Percentiles rank a stretch among this genome's conserved stretches.
Conservation (phyloP, 805 yeast species). For the Wickerhamomyces chaumierensis region DNA sequence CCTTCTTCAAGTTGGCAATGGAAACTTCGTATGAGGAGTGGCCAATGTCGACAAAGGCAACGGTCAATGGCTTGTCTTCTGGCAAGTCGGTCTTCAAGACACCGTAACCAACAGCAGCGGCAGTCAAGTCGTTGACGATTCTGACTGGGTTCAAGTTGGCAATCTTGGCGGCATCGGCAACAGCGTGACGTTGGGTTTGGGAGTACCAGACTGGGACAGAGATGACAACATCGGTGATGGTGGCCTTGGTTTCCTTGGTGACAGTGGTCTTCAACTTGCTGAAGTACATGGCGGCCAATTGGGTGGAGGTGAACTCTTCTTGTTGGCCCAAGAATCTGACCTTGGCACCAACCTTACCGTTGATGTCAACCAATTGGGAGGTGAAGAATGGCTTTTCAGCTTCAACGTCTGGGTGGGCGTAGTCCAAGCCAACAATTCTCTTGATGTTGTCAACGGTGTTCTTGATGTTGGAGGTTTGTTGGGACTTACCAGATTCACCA, state of each 20-base stretch:
- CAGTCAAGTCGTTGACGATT: constrained; percentile 93
- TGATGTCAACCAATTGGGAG: constrained; percentile 57
- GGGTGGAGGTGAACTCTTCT: constrained; percentile 74
- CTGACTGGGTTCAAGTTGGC: constrained; percentile 98
- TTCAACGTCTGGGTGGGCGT: constrained; percentile 65
- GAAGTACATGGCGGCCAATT: constrained; percentile 90
- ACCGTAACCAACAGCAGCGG: constrained; percentile 99
- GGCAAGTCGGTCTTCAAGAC: constrained; percentile 96
- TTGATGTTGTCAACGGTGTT: constrained; percentile 93
- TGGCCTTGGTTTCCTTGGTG: constrained; percentile 64
- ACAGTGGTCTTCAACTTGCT: constrained; percentile 81
- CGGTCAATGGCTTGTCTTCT: constrained; percentile 81
- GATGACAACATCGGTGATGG: constrained; percentile 77
- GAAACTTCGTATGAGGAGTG: constrained; percentile 90
- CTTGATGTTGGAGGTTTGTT: constrained; percentile 92
- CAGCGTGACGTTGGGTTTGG: constrained; percentile 93
- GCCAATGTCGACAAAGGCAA: constrained; percentile 94
- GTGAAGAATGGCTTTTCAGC: constrained; percentile 68
- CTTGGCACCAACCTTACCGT: constrained; percentile 74
- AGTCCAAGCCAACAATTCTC: constrained; percentile 77
- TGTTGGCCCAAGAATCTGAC: constrained; percentile 77
- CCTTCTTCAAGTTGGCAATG: constrained; percentile 85
- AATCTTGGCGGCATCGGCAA: constrained; percentile 87
- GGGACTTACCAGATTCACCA: constrained; percentile 94
- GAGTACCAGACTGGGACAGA: constrained; percentile 98